Conservation (phyloP, 75 land plant species). For the Sequoiadendron giganteum region DNA sequence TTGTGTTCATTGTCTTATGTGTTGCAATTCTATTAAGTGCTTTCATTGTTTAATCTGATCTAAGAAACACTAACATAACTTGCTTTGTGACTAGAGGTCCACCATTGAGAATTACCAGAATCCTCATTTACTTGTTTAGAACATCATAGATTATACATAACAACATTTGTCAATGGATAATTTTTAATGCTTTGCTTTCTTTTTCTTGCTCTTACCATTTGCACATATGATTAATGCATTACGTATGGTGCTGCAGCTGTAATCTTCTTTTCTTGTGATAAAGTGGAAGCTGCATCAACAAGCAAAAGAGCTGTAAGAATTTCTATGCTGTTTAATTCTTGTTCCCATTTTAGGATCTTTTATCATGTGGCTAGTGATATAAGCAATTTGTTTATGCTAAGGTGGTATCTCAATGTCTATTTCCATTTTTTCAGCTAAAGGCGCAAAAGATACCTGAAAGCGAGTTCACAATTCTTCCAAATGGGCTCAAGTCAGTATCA, state of each 20-base stretch:
- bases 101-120: neutral
- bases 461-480: slow-evolving; percentile 64
- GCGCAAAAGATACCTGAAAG: slow-evolving; percentile 52
- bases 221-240: neutral
- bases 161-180: neutral
- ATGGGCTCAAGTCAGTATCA: slow-evolving; percentile 70
- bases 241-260: slow-evolving; percentile 2
- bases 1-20: no score
- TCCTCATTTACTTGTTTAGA: neutral
- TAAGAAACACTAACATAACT: no score
- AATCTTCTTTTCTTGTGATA: slow-evolving; percentile 15
- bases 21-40: no score
- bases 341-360: neutral
- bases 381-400: neutral
- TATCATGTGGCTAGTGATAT: neutral
- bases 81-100: neutral
- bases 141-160: neutral
- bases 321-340: neutral
- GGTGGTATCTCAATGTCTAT: neutral
- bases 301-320: slow-evolving; percentile 58
- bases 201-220: neutral
- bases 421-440: slow-evolving; percentile 36
- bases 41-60: no score
- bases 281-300: slow-evolving; percentile 45
- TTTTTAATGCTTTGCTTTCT: neutral